These are phyloP conservation scores for Xylaria longipes DNA, from an alignment of 495 filamentous ascomycete species.

Conservation along the genomic window DNA sequence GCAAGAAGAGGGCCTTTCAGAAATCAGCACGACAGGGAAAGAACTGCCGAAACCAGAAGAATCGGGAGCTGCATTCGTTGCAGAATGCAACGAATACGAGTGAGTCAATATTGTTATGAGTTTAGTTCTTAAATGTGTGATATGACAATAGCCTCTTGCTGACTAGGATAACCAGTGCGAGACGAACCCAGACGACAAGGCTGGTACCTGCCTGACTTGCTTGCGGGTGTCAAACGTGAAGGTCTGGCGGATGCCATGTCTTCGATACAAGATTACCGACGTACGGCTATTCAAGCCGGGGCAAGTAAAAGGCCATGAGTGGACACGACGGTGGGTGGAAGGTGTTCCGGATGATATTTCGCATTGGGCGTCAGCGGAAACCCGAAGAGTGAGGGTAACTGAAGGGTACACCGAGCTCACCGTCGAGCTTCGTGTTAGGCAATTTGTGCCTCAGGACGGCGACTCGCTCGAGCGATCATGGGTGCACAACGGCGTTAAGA, in stretches of 20 bases:
- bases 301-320: slow-evolving; percentile 56
- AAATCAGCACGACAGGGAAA: slow-evolving; percentile 49
- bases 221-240: slow-evolving; percentile 50
- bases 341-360: slow-evolving; percentile 56
- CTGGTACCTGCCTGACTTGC: slow-evolving; percentile 56
- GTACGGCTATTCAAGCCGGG: slow-evolving; percentile 58
- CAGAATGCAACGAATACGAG: slow-evolving; percentile 61
- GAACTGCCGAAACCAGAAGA: slow-evolving; percentile 57
- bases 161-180: slow-evolving; percentile 46
- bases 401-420: slow-evolving; percentile 52
- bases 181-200: slow-evolving; percentile 47
- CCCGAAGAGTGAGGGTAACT: slow-evolving; percentile 51
- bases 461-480: slow-evolving; percentile 56
- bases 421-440: slow-evolving; percentile 52
- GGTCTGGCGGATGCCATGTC: slow-evolving; percentile 54
- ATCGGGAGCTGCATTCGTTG: slow-evolving; percentile 60
- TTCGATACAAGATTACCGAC: slow-evolving; percentile 59
- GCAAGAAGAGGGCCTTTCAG: slow-evolving; percentile 57
- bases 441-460: slow-evolving; percentile 54
- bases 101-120: slow-evolving; percentile 36
- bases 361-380: slow-evolving; percentile 53
- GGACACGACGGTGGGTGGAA: slow-evolving; percentile 60
- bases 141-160: slow-evolving; percentile 16
- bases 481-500: slow-evolving; percentile 46
- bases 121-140: neutral